Base-by-base conservation (phyloP, 805 yeast genomes). In the Helenozyma baotianmanensis region DNA sequence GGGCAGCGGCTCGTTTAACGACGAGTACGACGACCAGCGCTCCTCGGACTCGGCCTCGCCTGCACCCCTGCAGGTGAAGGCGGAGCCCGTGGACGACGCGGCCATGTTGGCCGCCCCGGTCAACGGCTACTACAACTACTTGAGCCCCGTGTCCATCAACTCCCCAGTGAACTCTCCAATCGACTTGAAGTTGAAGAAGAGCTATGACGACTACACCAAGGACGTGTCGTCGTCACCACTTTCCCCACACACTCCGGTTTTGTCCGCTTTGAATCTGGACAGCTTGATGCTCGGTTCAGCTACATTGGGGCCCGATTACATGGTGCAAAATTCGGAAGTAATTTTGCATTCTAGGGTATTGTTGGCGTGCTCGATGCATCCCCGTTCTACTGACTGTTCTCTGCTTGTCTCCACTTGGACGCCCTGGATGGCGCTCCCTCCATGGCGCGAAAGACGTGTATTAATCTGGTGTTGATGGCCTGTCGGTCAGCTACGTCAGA, bases 311-410 rank as follows among this genome's bases (percentile, higher is more conserved):
- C 40, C 41, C 47, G 67, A 59, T 53, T 48, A 40, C 36, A 48
- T 63, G 65, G 69, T 56, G 69, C 70, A 64, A 61, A 62, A 63
- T 64, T 64, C 70, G 54, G 70, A 58, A 64, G 70, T 51, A 58
- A 63, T 64, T 64, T 61, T 60, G 66, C 54, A 40, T 38, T 45
- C 45, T 38, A 32, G 38, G 33, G 25, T 15, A 30, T 8, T 17
- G 8, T 5, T 8, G 7, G 24, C 27, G 28, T 25, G 29, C 14
- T 24, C 19, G 19, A 18, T 24, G 33, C 18, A 8, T 19, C 14
- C 22, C 24, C 27, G 16, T 14, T 17, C 32, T 12, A 23, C 32
- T 35, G 43, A 34, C 30, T 41, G 59, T 48, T 48, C 61, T 56
- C 60, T 56, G 61, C 60, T 53, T 53, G 60, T 52, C 44, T 34